These are phyloP conservation scores for Ceratocystis alfenasii DNA, from an alignment of 2,329 filamentous ascomycete genomes.

Conservation along the genomic window DNA sequence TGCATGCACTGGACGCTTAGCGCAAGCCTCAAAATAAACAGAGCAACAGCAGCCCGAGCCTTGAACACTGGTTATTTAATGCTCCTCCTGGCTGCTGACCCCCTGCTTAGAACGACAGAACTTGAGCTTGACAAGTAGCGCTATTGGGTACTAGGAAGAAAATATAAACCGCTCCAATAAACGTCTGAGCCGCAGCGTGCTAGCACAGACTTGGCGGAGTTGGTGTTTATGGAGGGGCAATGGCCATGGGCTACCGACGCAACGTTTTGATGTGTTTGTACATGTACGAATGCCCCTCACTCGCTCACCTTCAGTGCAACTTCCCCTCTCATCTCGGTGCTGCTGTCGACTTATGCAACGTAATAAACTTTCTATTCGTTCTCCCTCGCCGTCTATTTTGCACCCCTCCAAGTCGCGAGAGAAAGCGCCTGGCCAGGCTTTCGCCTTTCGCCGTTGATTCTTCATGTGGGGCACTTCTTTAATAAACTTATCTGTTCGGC, in stretches of 20 bases:
- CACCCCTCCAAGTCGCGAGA: too few species aligned
- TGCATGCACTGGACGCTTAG: neutral
- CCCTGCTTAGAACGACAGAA: neutral
- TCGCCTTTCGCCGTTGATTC: neutral
- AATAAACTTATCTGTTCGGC: neutral
- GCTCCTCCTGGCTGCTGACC: neutral
- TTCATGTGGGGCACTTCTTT: neutral
- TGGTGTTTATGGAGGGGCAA: neutral
- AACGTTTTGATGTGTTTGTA: neutral
- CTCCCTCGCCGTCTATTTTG: too few species aligned
- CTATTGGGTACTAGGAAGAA: neutral
- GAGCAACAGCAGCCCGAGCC: neutral
- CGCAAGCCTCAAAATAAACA: too few species aligned
- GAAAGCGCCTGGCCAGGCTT: neutral
- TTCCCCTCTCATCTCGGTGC: too few species aligned
- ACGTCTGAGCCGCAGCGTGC: neutral
- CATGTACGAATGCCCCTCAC: too few species aligned
- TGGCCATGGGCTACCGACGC: neutral
- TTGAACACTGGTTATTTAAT: neutral
- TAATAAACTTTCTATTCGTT: neutral
- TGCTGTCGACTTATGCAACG: neutral
- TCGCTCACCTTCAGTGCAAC: too few species aligned
- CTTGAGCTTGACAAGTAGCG: neutral
- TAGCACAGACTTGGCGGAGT: conserved; percentile 5
- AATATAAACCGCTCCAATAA: conserved; percentile 4